Conservation (phyloP, 192 early-diverging fungal genomes). For the Podila clonocystis region DNA sequence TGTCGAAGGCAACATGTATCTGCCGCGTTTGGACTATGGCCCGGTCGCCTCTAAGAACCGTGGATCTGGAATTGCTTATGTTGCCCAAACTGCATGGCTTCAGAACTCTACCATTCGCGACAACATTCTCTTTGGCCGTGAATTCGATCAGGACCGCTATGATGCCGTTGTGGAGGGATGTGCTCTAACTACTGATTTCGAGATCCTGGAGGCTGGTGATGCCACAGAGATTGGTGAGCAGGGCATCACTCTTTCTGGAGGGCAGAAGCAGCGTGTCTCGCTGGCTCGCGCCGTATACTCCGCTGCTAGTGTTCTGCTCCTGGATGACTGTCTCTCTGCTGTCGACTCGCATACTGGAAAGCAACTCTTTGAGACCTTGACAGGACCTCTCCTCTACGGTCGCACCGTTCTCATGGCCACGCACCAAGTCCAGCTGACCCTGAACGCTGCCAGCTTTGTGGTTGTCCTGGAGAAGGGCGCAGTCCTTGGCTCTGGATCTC, state of each 20-base stretch:
- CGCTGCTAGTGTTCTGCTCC: constrained; percentile 65
- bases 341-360: constrained; percentile 86
- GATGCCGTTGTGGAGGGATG: constrained; percentile 62
- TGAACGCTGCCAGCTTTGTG: constrained; percentile 60
- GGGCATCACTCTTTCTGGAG: constrained; percentile 85
- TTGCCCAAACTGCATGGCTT: constrained; percentile 75
- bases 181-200: constrained; percentile 65
- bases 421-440: constrained; percentile 74
- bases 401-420: constrained; percentile 90
- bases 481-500: constrained; percentile 34
- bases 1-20: constrained; percentile 50
- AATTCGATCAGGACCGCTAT: constrained; percentile 61
- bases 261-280: constrained; percentile 88
- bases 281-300: constrained; percentile 89
- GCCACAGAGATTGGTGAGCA: constrained; percentile 80
- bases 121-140: constrained; percentile 79
- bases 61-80: constrained; percentile 78
- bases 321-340: constrained; percentile 91
- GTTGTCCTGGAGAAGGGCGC: constrained; percentile 60
- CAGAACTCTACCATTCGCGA: constrained; percentile 78
- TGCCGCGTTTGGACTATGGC: constrained; percentile 48
- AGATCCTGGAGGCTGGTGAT: constrained; percentile 63
- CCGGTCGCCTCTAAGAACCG: constrained; percentile 23
- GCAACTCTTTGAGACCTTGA: constrained; percentile 83
- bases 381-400: constrained; percentile 72